A percentile compares a stretch with the other conserved stretches of the same genome.
phyloP scores from a whole-genome alignment of 768 basidiomycete species.

The Pulveroboletus ravenelii region DNA sequence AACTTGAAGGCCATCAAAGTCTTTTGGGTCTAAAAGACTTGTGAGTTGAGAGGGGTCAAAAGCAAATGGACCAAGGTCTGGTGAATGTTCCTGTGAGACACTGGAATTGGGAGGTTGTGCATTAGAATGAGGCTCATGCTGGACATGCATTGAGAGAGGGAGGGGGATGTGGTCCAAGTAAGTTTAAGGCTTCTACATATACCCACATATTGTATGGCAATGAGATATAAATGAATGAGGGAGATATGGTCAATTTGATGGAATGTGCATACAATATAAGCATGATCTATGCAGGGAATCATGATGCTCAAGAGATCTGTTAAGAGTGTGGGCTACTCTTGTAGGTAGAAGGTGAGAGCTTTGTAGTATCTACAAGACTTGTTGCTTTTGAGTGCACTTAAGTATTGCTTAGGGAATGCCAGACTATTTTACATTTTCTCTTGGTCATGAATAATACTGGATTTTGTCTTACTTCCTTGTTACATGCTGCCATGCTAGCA shows the following conservation, averaged over 20 bases:
- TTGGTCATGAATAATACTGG: slow-evolving; percentile 20
- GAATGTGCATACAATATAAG: slow-evolving; percentile 94
- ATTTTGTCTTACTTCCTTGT: slow-evolving; percentile 21
- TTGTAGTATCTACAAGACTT: slow-evolving; percentile 95
- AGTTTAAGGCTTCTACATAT: neutral
- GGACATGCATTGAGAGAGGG: slow-evolving; percentile 20
- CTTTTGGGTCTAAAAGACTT: slow-evolving; percentile 87
- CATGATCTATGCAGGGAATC: slow-evolving; percentile 92
- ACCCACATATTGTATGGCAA: slow-evolving; percentile 91
- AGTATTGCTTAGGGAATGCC: too few species aligned
- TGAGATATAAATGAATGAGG: slow-evolving; percentile 92
- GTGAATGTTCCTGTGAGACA: slow-evolving; percentile 37
- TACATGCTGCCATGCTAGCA: slow-evolving; percentile 11
- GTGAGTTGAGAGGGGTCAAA: slow-evolving; percentile 76
- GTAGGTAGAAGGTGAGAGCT: slow-evolving; percentile 90
- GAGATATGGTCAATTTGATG: slow-evolving; percentile 93
- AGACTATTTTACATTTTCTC: neutral
- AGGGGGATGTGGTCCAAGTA: slow-evolving; percentile 13
- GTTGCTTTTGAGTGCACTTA: too few species aligned
- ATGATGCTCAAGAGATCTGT: slow-evolving; percentile 91
- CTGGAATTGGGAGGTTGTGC: slow-evolving; percentile 13
- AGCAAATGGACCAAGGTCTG: slow-evolving; percentile 66
- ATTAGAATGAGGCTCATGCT: slow-evolving; percentile 21
- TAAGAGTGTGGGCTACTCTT: slow-evolving; percentile 88
- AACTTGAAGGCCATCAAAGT: slow-evolving; percentile 53